phyloP scores from a whole-genome alignment of 1,284 basidiomycete species.

The Puccinia hordei region DNA sequence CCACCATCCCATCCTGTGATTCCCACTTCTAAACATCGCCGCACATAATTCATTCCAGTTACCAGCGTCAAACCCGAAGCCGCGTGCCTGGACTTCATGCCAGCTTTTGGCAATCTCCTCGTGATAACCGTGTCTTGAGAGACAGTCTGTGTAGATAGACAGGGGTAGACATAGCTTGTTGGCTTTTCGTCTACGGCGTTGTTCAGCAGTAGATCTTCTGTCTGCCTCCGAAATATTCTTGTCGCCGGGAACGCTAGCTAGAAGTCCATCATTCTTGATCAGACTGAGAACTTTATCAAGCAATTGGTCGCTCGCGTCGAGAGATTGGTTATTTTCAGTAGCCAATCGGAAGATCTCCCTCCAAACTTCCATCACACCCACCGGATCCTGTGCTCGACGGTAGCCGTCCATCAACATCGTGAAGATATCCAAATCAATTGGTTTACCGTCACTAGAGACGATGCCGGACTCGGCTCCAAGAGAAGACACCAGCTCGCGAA shows the following conservation, averaged over 20 bases:
- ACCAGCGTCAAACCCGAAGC: constrained; percentile 80
- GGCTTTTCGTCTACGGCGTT: constrained; percentile 59
- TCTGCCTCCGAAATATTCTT: neutral
- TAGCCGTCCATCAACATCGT: constrained; percentile 76
- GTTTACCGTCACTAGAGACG: constrained; percentile 61
- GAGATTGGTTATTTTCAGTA: constrained; percentile 28
- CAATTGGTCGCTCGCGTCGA: constrained; percentile 36
- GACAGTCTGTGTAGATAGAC: constrained; percentile 77
- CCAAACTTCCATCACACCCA: constrained; percentile 71
- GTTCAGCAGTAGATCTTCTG: neutral
- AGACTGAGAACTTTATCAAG: constrained; percentile 51
- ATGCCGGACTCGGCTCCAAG: constrained; percentile 24
- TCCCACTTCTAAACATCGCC: constrained; percentile 68
- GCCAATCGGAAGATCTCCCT: constrained; percentile 68
- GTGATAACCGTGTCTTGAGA: constrained; percentile 71
- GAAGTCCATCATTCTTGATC: constrained; percentile 52
- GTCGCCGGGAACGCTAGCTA: constrained; percentile 42
- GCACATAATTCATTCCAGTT: constrained; percentile 88
- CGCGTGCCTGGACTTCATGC: constrained; percentile 68
- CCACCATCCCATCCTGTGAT: constrained; percentile 42
- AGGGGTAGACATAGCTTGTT: constrained; percentile 74
- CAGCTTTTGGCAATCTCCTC: constrained; percentile 70
- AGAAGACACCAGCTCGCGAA: constrained; percentile 64
- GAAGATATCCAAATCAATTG: constrained; percentile 68
- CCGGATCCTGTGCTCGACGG: constrained; percentile 67